Base-by-base conservation (phyloP, 164 flowering plant species). In the Litsea cubeba region DNA sequence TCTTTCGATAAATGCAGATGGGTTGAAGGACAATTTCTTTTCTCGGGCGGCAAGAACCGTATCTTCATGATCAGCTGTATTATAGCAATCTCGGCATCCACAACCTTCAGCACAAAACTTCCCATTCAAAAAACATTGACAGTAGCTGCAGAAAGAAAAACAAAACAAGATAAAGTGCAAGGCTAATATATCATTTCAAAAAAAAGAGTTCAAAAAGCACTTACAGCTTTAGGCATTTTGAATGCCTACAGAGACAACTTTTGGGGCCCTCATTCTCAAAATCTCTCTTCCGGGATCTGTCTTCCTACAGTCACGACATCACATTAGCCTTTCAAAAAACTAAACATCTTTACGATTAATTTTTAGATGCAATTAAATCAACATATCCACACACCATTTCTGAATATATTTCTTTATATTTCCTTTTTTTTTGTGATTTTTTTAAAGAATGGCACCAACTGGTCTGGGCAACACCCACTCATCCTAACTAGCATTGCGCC, bases 121-220 rank as follows among this genome's bases (percentile, higher is more conserved):
- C 51, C 97, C 98, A 28, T 89, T 90, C 70, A 91, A 91, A 88
- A 92, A 94, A 75, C 97, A 94, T 57, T 91, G 94, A 81, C 97
- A 94, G 64, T 90, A 94, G 70, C 98, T 94, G 84, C 71, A 79
- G 71, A 24, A 65, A 69, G 30, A 23, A 66, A 50, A n/a, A n/a
- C 17, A 40, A 72, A 49, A n/a, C 12, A n/a, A 26, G 35, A 35
- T 40, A 40, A 5, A 15, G 67, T 26, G 49, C 28, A 50, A 14
- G 26, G n/a, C 32, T 14, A 69, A 30, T 2, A 26, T 25, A 20
- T 30, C 2, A 24, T 30, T 12, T 65, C 54, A 3, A n/a, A 18
- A 66, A 25, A 51, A 12, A 50, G 4, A n/a, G n/a, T n/a, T 30
- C 68, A 15, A 26, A 28, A 26, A 24, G 24, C 4, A 82, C 91